Percentiles rank a stretch among this genome's conserved stretches.
phyloP scores from a whole-genome alignment of 192 early-diverging fungal species.

The Dissophora globulifera region DNA sequence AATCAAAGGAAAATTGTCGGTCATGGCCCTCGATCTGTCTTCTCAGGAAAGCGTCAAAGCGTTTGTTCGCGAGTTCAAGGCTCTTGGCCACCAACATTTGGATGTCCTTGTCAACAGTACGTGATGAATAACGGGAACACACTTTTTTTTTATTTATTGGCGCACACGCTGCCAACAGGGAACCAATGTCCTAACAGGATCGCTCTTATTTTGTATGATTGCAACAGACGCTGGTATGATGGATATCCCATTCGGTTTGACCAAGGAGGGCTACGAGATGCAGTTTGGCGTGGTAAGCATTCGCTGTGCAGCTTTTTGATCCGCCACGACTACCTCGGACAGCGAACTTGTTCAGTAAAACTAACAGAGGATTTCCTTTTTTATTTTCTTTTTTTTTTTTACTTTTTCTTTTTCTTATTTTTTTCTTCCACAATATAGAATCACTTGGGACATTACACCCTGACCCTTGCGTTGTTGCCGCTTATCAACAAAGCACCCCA shows the following conservation, averaged over 20 bases:
- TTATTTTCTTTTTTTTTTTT: too few species aligned
- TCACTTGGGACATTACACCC: slow-evolving; percentile 66
- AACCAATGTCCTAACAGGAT: neutral
- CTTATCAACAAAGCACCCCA: slow-evolving; percentile 52
- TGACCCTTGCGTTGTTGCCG: slow-evolving; percentile 55
- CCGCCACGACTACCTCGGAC: neutral
- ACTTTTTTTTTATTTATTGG: neutral
- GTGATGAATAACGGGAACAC: neutral
- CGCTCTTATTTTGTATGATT: slow-evolving; percentile 35
- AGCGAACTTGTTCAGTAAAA: too few species aligned
- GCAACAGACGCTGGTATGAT: slow-evolving; percentile 70
- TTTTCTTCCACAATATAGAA: slow-evolving; percentile 35
- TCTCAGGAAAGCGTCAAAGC: slow-evolving; percentile 58
- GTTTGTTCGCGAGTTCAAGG: slow-evolving; percentile 51
- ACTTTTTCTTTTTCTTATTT: too few species aligned
- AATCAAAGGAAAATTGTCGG: slow-evolving; percentile 4
- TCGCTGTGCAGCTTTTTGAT: neutral
- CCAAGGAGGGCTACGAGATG: slow-evolving; percentile 69
- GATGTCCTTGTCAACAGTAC: slow-evolving; percentile 48
- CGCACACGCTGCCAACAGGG: too few species aligned
- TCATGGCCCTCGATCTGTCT: slow-evolving; percentile 56
- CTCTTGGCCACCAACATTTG: slow-evolving; percentile 3
- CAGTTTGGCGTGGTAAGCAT: slow-evolving; percentile 67
- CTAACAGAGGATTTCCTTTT: too few species aligned
- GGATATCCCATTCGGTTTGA: slow-evolving; percentile 65